phyloP scores from a whole-genome alignment of 805 yeast species.

The Kodamaea kaohsiungensis region DNA sequence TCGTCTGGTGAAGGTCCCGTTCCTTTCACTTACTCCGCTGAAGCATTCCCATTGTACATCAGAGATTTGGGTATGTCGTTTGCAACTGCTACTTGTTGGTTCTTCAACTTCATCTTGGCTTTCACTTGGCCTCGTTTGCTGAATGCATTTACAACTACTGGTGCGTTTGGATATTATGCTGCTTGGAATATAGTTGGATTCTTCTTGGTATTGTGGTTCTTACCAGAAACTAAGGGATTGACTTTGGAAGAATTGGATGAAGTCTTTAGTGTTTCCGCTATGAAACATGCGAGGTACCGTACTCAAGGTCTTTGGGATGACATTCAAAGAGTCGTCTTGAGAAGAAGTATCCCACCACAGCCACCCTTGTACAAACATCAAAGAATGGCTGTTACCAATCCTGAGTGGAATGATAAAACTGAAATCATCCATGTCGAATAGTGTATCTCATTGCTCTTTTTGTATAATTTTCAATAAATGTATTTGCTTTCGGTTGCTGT shows the following conservation, averaged over 20 bases:
- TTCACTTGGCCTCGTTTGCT: conserved; percentile 78
- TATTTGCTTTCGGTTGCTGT: conserved; percentile 42
- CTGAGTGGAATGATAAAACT: conserved; percentile 63
- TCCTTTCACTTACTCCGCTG: conserved; percentile 87
- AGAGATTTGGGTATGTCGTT: conserved; percentile 80
- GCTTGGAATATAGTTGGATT: conserved; percentile 78
- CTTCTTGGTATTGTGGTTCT: conserved; percentile 67
- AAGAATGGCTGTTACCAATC: conserved; percentile 59
- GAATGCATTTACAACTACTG: conserved; percentile 69
- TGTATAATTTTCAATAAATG: too few species aligned
- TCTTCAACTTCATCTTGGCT: conserved; percentile 68
- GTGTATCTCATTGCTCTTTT: too few species aligned
- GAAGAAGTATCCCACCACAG: conserved; percentile 45
- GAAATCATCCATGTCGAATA: conserved; percentile 52
- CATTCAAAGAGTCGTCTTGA: conserved; percentile 48
- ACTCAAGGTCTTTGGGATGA: conserved; percentile 36
- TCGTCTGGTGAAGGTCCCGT: conserved; percentile 90
- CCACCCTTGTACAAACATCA: conserved; percentile 60
- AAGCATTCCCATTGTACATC: conserved; percentile 75
- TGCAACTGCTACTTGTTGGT: conserved; percentile 77
- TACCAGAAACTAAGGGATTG: conserved; percentile 71
- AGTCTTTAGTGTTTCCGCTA: conserved; percentile 60
- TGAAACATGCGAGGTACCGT: conserved; percentile 52
- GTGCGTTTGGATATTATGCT: conserved; percentile 88
- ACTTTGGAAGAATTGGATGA: conserved; percentile 78